Evolutionary conservation across 2,329 filamentous ascomycete genomes (phyloP).

Genomic region (Cladosporium sp.): DNA sequence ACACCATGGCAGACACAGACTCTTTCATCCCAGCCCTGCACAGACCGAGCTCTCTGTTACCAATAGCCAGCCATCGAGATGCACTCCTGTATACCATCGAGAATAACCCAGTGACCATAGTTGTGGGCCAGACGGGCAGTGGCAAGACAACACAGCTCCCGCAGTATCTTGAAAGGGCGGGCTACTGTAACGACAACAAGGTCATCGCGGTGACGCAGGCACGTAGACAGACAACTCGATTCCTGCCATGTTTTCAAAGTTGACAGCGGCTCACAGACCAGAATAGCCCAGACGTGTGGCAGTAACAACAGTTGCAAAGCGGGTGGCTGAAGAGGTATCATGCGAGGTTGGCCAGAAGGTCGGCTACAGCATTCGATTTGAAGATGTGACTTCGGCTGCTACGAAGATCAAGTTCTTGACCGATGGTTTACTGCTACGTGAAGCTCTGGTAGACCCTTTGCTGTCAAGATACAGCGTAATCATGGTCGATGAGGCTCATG

Average conservation of each 20-base stretch:
- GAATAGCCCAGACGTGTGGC: conserved; percentile 77
- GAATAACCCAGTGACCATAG: conserved; percentile 74
- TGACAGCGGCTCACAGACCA: conserved; percentile 29
- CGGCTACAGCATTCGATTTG: conserved; percentile 86
- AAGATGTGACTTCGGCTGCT: conserved; percentile 78
- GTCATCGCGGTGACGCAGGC: conserved; percentile 86
- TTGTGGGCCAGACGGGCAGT: conserved; percentile 89
- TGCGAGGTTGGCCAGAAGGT: conserved; percentile 79
- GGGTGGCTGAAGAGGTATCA: conserved; percentile 83
- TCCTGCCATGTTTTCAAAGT: conserved; percentile 11
- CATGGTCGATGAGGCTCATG: conserved; percentile 97
- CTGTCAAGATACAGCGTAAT: conserved; percentile 88
- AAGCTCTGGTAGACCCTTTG: conserved; percentile 87
- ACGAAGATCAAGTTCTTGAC: conserved; percentile 94
- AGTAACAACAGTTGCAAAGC: conserved; percentile 78
- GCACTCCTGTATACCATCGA: conserved; percentile 81
- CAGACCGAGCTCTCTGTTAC: conserved; percentile 75
- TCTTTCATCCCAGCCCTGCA: conserved; percentile 71
- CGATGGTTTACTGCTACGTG: conserved; percentile 82
- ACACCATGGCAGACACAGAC: conserved; percentile 31
- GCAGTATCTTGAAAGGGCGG: conserved; percentile 79
- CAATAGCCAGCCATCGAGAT: conserved; percentile 77
- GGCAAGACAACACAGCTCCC: conserved; percentile 96
- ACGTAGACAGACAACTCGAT: conserved; percentile 32
- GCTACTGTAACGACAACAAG: conserved; percentile 82